Conservation (phyloP, 164 flowering plant species). For the Taxillus chinensis region DNA sequence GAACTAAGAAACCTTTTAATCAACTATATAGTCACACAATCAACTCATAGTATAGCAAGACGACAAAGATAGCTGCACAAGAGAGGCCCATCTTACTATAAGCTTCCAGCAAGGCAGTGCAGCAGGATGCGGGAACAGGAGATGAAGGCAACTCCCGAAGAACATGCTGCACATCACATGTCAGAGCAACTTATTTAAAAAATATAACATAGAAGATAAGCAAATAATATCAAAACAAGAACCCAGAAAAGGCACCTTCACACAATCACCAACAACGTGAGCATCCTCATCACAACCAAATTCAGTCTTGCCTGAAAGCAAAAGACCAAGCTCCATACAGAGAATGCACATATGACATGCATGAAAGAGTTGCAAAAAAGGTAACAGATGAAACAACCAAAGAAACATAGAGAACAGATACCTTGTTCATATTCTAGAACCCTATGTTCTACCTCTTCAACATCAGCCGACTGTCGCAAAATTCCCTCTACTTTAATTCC, state of each 20-base stretch:
- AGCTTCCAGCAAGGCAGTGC: conserved; percentile 92
- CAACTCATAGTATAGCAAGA: too few relatives aligned
- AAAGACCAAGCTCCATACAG: background rate
- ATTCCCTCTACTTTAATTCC: conserved; percentile 96
- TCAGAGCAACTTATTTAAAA: too few relatives aligned
- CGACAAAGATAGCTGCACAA: background rate
- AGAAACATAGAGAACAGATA: conserved; percentile 10
- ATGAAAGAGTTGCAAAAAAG: background rate
- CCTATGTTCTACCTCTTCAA: conserved; percentile 92
- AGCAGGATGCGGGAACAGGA: conserved; percentile 98
- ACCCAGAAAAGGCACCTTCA: conserved; percentile 48
- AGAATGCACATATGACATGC: background rate
- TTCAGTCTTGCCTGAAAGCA: conserved; percentile 65
- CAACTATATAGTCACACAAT: too few relatives aligned
- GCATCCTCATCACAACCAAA: conserved; percentile 90
- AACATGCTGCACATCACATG: conserved; percentile 54
- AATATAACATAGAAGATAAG: background rate
- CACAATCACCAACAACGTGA: conserved; percentile 96
- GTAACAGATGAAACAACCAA: background rate
- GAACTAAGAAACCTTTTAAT: too few relatives aligned
- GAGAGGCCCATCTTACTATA: conserved; percentile 50
- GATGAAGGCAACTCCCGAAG: conserved; percentile 97
- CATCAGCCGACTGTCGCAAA: conserved; percentile 89
- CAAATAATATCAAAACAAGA: background rate
- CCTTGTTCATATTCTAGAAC: conserved; percentile 98